Percentiles rank a stretch among this genome's conserved stretches.
phyloP scores from a whole-genome alignment of 176 grass and related monocot species.

The Carex littledalei region DNA sequence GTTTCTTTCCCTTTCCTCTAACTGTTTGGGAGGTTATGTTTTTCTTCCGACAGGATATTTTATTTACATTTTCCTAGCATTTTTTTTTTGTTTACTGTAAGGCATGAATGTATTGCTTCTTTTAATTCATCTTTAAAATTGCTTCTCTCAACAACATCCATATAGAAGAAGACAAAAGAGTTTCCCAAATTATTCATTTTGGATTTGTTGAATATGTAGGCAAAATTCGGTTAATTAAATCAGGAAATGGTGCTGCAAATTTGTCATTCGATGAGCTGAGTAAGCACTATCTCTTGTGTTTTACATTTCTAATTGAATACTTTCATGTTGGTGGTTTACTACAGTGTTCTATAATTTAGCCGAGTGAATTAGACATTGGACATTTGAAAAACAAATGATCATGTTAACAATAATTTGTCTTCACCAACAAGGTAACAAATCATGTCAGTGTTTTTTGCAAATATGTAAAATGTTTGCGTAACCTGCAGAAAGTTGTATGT shows the following conservation, averaged over 20 bases:
- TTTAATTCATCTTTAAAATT: not conserved
- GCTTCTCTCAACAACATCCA: not conserved
- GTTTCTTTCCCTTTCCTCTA: constrained; percentile 18
- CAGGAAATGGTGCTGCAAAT: constrained; percentile 44
- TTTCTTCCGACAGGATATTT: constrained; percentile 8
- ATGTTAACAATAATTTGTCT: too few relatives aligned
- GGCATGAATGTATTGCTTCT: constrained; percentile 54
- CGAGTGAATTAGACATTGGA: not conserved
- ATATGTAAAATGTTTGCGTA: too few relatives aligned
- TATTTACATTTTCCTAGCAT: not conserved
- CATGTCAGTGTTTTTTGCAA: too few relatives aligned
- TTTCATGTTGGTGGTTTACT: not conserved
- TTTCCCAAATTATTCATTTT: not conserved
- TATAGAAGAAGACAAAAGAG: not conserved
- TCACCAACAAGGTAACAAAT: too few relatives aligned
- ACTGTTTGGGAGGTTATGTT: not conserved
- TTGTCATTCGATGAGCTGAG: constrained; percentile 63
- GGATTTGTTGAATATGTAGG: constrained; percentile 42
- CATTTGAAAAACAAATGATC: too few relatives aligned
- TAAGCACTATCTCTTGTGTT: constrained; percentile 31
- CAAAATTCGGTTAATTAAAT: constrained; percentile 58
- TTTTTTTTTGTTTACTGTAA: constrained; percentile 30
- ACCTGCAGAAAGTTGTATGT: too few relatives aligned
- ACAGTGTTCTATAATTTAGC: too few relatives aligned
- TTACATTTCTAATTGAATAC: not conserved